Evolutionary conservation across 2,329 filamentous ascomycete genomes (phyloP).

Genomic region (Ploettnerulaceae sp.): DNA sequence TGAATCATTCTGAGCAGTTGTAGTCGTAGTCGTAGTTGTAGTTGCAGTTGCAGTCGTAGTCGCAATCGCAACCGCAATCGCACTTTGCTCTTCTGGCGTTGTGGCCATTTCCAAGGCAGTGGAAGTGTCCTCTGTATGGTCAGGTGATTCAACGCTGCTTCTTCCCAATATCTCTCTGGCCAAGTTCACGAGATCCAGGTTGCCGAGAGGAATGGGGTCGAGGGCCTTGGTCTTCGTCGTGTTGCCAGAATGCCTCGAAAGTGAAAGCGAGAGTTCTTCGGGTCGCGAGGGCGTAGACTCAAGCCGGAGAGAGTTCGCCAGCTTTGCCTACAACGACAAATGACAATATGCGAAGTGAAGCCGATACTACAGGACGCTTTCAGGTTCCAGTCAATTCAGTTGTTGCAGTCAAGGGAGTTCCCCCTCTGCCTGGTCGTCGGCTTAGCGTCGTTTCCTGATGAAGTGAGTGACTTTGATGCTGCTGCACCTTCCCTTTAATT

Average conservation of each 20-base stretch:
- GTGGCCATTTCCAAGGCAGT: constrained; percentile 13
- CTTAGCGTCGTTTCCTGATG: too few species aligned
- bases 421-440: too few species aligned
- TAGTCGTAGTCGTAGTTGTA: too few species aligned
- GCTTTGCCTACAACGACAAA: constrained; percentile 12
- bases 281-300: constrained; percentile 20
- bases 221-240: constrained; percentile 20
- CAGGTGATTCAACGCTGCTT: constrained; percentile 4
- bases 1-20: constrained; percentile 23
- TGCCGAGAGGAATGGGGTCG: constrained; percentile 16
- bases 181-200: constrained; percentile 26
- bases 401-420: background rate
- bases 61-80: too few species aligned
- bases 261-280: constrained; percentile 11
- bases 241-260: constrained; percentile 16
- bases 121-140: background rate
- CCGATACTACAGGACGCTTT: too few species aligned
- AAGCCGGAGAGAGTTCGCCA: constrained; percentile 21
- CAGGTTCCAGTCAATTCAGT: background rate
- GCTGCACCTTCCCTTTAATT: too few species aligned
- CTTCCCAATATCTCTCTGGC: constrained; percentile 22
- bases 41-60: too few species aligned
- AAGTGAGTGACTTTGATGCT: too few species aligned
- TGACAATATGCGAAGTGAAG: too few species aligned
- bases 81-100: constrained; percentile 19